Percentiles rank a stretch among this genome's conserved stretches.
These are phyloP conservation scores for Alternaria consortialis DNA, from an alignment of 2,329 filamentous ascomycete genomes.

Conservation along the genomic window DNA sequence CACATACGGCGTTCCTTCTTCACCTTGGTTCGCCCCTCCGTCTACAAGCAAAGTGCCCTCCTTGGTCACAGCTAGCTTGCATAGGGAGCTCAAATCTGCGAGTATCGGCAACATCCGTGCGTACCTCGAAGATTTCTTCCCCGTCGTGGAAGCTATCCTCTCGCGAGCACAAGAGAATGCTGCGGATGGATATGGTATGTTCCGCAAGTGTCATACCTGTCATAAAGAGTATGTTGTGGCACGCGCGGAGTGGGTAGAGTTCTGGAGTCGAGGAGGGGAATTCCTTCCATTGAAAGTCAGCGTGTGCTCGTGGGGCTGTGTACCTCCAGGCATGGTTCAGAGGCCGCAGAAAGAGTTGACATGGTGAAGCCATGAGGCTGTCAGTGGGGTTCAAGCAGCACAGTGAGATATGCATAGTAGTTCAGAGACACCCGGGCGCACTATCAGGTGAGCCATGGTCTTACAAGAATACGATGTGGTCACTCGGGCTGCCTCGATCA, in stretches of 20 bases:
- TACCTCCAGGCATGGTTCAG: slow-evolving; percentile 29
- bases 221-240: slow-evolving; percentile 38
- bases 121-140: not conserved
- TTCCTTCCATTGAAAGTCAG: slow-evolving; percentile 35
- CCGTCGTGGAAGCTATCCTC: slow-evolving; percentile 24
- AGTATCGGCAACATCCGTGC: not conserved
- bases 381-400: not conserved
- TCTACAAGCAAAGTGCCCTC: slow-evolving; percentile 20
- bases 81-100: slow-evolving; percentile 19
- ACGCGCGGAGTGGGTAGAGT: slow-evolving; percentile 46
- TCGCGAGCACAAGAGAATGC: slow-evolving; percentile 22
- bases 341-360: slow-evolving; percentile 19
- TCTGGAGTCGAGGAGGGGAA: slow-evolving; percentile 27
- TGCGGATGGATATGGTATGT: slow-evolving; percentile 24
- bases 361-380: slow-evolving; percentile 6
- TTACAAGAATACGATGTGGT: not conserved
- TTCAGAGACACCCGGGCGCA: not conserved
- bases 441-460: not conserved
- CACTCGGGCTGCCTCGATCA: not conserved
- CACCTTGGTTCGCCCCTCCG: slow-evolving; percentile 28
- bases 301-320: slow-evolving; percentile 47
- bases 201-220: slow-evolving; percentile 40
- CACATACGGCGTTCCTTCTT: slow-evolving; percentile 25
- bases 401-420: not conserved
- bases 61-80: slow-evolving; percentile 25